phyloP scores from a whole-genome alignment of 352 stramenopile species.

The Plasmopara halstedii region DNA sequence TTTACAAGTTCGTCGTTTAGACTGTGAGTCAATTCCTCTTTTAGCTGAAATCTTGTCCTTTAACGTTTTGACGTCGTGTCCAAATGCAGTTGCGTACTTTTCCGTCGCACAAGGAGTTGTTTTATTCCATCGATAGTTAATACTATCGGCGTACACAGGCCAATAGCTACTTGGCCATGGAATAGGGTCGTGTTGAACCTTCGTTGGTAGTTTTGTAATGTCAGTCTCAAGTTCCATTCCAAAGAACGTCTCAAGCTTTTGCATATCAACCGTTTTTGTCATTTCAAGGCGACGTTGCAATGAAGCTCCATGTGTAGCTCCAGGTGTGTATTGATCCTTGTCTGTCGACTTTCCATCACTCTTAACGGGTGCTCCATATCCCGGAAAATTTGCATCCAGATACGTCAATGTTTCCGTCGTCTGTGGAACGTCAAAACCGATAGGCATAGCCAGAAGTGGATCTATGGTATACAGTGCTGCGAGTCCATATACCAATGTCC shows the following conservation, averaged over 20 bases:
- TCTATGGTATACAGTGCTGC: constrained; percentile 10
- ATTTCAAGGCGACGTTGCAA: constrained; percentile 24
- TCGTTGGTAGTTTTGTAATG: constrained; percentile 42
- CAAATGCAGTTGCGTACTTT: constrained; percentile 46
- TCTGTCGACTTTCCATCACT: neutral
- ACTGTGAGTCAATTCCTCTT: constrained; percentile 40
- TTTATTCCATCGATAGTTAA: constrained; percentile 49
- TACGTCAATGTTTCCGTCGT: constrained; percentile 17
- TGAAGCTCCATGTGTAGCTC: constrained; percentile 1
- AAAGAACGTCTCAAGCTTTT: constrained; percentile 45
- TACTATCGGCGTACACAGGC: constrained; percentile 50
- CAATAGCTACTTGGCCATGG: constrained; percentile 69
- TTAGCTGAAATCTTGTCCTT: constrained; percentile 40
- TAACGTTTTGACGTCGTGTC: constrained; percentile 29
- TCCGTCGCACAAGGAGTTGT: constrained; percentile 30
- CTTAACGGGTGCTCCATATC: constrained; percentile 14
- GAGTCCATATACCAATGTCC: constrained; percentile 18
- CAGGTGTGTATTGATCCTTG: constrained; percentile 6
- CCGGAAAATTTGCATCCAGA: constrained; percentile 29
- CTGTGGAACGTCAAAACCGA: constrained; percentile 21
- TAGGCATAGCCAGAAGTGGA: constrained; percentile 10
- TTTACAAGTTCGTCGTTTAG: constrained; percentile 21
- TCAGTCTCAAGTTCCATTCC: constrained; percentile 36
- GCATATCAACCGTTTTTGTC: constrained; percentile 33
- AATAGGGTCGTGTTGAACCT: constrained; percentile 32